Evolutionary conservation across 2,329 filamentous ascomycete species (phyloP).

Genomic region (Clarireedia homoeocarpa): DNA sequence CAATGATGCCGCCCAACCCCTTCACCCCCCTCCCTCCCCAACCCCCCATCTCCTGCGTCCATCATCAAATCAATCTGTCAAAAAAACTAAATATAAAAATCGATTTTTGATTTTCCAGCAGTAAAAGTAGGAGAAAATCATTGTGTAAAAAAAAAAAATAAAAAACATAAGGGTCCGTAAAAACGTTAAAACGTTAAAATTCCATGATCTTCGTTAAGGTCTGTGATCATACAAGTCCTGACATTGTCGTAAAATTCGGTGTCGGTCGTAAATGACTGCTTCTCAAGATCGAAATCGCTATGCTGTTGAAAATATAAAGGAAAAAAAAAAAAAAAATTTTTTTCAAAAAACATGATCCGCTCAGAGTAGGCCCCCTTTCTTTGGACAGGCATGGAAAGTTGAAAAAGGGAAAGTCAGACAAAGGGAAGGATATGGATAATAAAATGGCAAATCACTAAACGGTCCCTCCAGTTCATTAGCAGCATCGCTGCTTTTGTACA

Average conservation of each 20-base stretch:
- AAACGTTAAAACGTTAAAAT: conserved; percentile 19
- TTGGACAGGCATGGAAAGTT: too few species aligned
- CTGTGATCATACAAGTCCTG: conserved; percentile 25
- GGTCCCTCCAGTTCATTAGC: conserved; percentile 17
- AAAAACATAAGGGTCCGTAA: conserved; percentile 8
- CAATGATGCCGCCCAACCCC: background rate
- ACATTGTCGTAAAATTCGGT: conserved; percentile 15
- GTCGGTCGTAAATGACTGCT: conserved; percentile 20
- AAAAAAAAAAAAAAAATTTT: conserved; percentile 18
- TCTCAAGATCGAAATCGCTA: conserved; percentile 18
- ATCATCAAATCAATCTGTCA: background rate
- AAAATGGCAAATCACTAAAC: conserved; percentile 11
- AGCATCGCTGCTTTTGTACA: conserved; percentile 25
- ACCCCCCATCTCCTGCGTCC: background rate
- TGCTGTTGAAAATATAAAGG: conserved; percentile 17
- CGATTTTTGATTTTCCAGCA: too few species aligned
- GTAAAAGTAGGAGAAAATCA: background rate
- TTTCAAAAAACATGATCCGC: conserved; percentile 15
- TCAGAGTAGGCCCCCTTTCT: background rate
- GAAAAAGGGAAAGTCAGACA: too few species aligned
- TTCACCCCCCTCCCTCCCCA: too few species aligned
- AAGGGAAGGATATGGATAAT: too few species aligned
- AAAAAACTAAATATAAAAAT: too few species aligned
- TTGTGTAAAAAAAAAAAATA: conserved; percentile 20
- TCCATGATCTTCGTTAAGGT: conserved; percentile 25